These are phyloP conservation scores for Cyberlindnera amylophila DNA, from an alignment of 805 yeast species.

Conservation along the genomic window DNA sequence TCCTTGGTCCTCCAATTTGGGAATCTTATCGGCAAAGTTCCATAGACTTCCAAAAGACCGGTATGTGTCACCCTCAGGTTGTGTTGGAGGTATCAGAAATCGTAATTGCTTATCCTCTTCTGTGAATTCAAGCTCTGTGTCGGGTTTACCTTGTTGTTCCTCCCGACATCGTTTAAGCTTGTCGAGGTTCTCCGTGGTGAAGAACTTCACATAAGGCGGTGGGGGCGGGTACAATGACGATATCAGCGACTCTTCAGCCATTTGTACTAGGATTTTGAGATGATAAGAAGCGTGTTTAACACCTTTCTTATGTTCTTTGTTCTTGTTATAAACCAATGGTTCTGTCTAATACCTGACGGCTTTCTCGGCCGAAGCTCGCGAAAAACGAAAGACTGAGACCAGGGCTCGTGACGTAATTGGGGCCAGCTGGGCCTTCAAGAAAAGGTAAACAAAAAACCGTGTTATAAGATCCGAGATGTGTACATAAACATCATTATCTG, in stretches of 20 bases:
- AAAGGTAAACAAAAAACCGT: too few species aligned
- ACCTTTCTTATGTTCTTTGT: too few species aligned
- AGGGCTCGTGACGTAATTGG: too few species aligned
- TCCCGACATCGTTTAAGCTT: constrained; percentile 31
- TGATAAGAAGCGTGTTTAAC: too few species aligned
- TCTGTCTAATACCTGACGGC: too few species aligned
- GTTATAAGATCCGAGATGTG: too few species aligned
- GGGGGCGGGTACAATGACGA: constrained; percentile 93
- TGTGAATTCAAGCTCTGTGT: constrained; percentile 33
- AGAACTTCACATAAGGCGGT: constrained; percentile 74
- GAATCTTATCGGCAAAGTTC: constrained; percentile 65
- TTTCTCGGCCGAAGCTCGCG: too few species aligned
- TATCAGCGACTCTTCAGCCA: constrained; percentile 28
- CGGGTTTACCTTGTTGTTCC: constrained; percentile 14
- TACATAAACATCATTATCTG: too few species aligned
- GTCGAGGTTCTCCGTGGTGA: constrained; percentile 63
- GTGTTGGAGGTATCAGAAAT: constrained; percentile 60
- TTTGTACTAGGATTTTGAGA: too few species aligned
- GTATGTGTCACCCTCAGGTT: constrained; percentile 63
- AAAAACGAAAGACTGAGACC: neutral
- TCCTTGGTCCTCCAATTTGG: constrained; percentile 72
- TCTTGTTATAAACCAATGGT: too few species aligned
- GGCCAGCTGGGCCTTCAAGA: too few species aligned
- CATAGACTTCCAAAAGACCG: constrained; percentile 89
- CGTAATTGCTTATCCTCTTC: constrained; percentile 44